Evolutionary conservation across 2,329 filamentous ascomycete genomes (phyloP).

Genomic region (Ceratocystiopsis sp.): DNA sequence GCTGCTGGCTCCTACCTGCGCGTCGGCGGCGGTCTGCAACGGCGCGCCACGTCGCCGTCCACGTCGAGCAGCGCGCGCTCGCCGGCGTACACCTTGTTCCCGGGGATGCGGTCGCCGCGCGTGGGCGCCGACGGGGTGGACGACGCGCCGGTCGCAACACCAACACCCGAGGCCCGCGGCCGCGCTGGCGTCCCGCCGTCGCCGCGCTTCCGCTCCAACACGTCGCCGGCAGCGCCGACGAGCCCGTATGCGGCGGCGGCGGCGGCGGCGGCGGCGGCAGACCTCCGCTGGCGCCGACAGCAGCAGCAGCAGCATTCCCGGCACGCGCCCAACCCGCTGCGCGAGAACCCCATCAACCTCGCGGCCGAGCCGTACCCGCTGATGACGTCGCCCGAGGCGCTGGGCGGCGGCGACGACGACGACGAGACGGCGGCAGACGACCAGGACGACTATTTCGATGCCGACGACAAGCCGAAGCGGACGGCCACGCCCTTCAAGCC

Average conservation of each 20-base stretch:
- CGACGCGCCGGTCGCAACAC: not conserved
- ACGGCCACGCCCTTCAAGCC: conserved; percentile 17
- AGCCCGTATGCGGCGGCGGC: conserved; percentile 2
- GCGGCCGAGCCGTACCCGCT: too few species aligned
- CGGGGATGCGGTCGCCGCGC: too few species aligned
- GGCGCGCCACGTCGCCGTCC: conserved; percentile 34
- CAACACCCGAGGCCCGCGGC: conserved; percentile 1
- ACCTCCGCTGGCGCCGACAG: not conserved
- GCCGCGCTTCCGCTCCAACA: conserved; percentile 33
- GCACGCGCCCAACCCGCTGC: conserved; percentile 20
- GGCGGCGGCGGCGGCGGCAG: too few species aligned
- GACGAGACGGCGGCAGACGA: not conserved
- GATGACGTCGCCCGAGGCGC: too few species aligned
- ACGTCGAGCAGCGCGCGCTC: conserved; percentile 26
- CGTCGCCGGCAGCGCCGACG: conserved; percentile 17
- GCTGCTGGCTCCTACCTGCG: not conserved
- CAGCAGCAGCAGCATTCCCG: conserved; percentile 11
- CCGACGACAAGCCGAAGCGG: not conserved
- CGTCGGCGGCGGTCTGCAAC: conserved; percentile 10
- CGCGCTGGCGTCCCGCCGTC: conserved; percentile 14
- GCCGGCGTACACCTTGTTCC: conserved; percentile 28
- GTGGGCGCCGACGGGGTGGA: too few species aligned
- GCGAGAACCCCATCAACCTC: conserved; percentile 24
- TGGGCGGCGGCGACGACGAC: conserved; percentile 6
- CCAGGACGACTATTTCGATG: too few species aligned